Evolutionary conservation across 2,329 filamentous ascomycete species (phyloP).

Genomic region (Paramyrothecium roridum): DNA sequence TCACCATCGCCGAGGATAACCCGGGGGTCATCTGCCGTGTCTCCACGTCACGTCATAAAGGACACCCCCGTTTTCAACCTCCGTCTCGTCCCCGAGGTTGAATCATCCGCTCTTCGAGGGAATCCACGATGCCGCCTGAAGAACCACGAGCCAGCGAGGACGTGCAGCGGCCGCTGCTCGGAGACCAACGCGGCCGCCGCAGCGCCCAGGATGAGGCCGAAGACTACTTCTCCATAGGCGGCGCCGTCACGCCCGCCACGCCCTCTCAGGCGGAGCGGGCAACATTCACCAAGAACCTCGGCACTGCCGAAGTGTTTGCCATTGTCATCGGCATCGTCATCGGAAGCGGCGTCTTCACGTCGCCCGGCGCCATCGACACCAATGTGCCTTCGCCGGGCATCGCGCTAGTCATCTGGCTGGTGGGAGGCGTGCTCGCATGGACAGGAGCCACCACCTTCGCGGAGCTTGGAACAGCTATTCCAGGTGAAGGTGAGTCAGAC

Average conservation of each 20-base stretch:
- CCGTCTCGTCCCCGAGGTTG: not conserved
- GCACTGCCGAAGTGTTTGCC: slow-evolving; percentile 49
- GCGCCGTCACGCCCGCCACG: not conserved
- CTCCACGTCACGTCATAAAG: not conserved
- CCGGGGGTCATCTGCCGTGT: not conserved
- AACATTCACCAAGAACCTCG: slow-evolving; percentile 42
- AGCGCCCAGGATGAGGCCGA: not conserved
- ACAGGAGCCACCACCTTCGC: slow-evolving; percentile 60
- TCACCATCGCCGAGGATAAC: not conserved
- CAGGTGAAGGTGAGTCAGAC: slow-evolving; percentile 46
- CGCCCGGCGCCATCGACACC: slow-evolving; percentile 59
- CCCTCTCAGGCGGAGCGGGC: not conserved
- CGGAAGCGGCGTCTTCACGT: slow-evolving; percentile 63
- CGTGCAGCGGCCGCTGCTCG: not conserved
- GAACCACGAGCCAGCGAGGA: not conserved
- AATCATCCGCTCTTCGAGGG: too few species aligned
- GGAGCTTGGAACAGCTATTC: slow-evolving; percentile 61
- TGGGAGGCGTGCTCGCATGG: slow-evolving; percentile 62
- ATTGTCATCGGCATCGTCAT: slow-evolving; percentile 63
- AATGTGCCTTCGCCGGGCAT: slow-evolving; percentile 60
- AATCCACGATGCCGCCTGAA: not conserved
- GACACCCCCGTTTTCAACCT: not conserved
- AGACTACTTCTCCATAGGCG: not conserved
- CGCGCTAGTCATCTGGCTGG: slow-evolving; percentile 57
- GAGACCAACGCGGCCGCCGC: not conserved